These are phyloP conservation scores for Penicillium goetzii DNA, from an alignment of 495 filamentous ascomycete species.

Conservation along the genomic window DNA sequence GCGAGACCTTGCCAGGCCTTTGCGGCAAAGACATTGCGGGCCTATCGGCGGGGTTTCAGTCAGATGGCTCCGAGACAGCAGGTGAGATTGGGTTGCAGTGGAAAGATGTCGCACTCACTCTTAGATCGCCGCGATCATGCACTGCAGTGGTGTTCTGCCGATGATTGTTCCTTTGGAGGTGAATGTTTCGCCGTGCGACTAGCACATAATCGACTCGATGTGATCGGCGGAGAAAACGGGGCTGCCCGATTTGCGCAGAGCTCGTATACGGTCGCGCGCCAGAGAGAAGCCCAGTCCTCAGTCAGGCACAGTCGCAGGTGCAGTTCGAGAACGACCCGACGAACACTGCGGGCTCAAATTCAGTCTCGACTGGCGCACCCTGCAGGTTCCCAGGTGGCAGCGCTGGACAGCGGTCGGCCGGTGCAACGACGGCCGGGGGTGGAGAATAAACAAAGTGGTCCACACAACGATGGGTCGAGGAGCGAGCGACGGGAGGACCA, in stretches of 20 bases:
- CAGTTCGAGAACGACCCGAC: not conserved
- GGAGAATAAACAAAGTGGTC: slow-evolving; percentile 38
- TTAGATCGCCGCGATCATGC: slow-evolving; percentile 12
- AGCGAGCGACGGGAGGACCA: slow-evolving; percentile 7
- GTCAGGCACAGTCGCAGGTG: not conserved
- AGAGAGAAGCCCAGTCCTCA: not conserved
- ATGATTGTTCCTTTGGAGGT: not conserved
- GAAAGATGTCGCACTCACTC: slow-evolving; percentile 12
- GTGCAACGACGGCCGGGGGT: slow-evolving; percentile 35
- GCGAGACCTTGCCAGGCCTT: slow-evolving; percentile 60
- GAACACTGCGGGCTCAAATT: slow-evolving; percentile 6
- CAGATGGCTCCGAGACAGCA: not conserved
- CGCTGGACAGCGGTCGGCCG: slow-evolving; percentile 32
- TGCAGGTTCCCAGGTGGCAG: slow-evolving; percentile 12
- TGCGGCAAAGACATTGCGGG: slow-evolving; percentile 68
- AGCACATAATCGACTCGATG: slow-evolving; percentile 10
- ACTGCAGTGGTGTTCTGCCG: not conserved
- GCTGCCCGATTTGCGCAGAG: not conserved
- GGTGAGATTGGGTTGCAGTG: not conserved
- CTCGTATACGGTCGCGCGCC: not conserved
- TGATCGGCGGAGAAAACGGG: not conserved
- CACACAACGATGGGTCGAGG: slow-evolving; percentile 13
- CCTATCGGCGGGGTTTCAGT: not conserved
- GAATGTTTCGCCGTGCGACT: not conserved
- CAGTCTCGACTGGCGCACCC: slow-evolving; percentile 7